Evolutionary conservation across 331 rosid genomes (phyloP), one percentile per base, ranked within the genome.

Genomic region (Stylosanthes scabra): DNA sequence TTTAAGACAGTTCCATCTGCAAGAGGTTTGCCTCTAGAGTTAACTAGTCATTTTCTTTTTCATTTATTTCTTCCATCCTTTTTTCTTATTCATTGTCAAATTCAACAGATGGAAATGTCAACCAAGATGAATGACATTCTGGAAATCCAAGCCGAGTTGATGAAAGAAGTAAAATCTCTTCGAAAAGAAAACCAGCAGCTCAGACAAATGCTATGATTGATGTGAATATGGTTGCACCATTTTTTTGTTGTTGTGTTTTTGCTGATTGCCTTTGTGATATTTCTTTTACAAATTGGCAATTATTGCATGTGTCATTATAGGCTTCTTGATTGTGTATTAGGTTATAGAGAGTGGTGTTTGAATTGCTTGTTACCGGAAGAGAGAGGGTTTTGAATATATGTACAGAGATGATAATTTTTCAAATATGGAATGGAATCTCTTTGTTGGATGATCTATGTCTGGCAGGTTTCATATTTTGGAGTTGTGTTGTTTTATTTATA

Each of bases 1-100:
- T 75, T 78, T 95, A 76, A 86, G 98, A 76, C 98, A 95, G 76
- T 95, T 92, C 76, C 99, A 95, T 71, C 81, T 90, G 88, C 98
- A 95, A 71, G 98, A 92, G 98, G 99, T 95, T 79, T 42, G 81
- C 78, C 65, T 66, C 47, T 80, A 9, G 64, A 81, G 13, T 65
- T 42, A 54, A 25, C 62, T 40, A 11, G 54, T 58, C 9, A 34
- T 63, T 67, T 46, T 40, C 11, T n/a, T 6, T n/a, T 14, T 7
- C 60, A 61, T 44, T 57, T 27, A 54, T 20, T 42, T 60, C 56
- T 31, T 31, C 37, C 37, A 31, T 2, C 37, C 37, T 31, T 61
- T 54, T 67, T 54, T 67, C 74, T 74, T 61, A 84, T 58, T 41
- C 57, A 25, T 39, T 72, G 71, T 61, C 78, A 40, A 45, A 6